phyloP scores from a whole-genome alignment of 805 yeast species.

The Ogataea minuta region DNA sequence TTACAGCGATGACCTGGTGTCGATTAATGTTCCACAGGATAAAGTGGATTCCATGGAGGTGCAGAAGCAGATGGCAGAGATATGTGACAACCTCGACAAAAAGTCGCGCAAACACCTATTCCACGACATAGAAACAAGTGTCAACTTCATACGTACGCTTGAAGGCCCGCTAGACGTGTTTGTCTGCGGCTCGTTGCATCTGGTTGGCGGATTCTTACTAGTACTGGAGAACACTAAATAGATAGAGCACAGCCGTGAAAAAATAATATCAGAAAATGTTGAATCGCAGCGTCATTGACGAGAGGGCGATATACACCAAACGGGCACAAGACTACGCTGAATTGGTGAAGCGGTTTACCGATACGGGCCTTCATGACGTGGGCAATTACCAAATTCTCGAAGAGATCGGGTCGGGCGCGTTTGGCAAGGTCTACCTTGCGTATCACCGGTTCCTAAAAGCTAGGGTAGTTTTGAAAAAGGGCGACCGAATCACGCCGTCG shows the following conservation, averaged over 20 bases:
- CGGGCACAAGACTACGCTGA: slow-evolving; percentile 37
- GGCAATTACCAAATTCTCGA: slow-evolving; percentile 76
- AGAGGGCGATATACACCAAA: slow-evolving; percentile 31
- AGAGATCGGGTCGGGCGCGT: slow-evolving; percentile 88
- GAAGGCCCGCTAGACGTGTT: slow-evolving; percentile 64
- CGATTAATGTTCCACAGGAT: slow-evolving; percentile 78
- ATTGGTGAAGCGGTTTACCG: slow-evolving; percentile 35
- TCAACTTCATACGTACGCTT: slow-evolving; percentile 48
- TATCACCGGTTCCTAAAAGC: slow-evolving; percentile 68
- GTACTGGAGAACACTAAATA: slow-evolving; percentile 56
- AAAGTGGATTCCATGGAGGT: slow-evolving; percentile 77
- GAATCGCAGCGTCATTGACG: slow-evolving; percentile 29
- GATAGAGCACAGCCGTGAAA: slow-evolving; percentile 14
- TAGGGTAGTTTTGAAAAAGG: slow-evolving; percentile 84
- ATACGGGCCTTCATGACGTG: slow-evolving; percentile 54
- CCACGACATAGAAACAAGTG: slow-evolving; percentile 74
- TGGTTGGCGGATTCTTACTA: slow-evolving; percentile 91
- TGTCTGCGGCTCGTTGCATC: slow-evolving; percentile 90
- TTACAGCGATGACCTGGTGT: slow-evolving; percentile 78
- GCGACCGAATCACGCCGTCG: slow-evolving; percentile 42
- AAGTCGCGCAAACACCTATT: slow-evolving; percentile 47
- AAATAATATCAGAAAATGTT: slow-evolving; percentile 17
- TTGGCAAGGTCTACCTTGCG: slow-evolving; percentile 89
- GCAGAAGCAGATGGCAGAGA: slow-evolving; percentile 69
- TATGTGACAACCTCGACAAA: slow-evolving; percentile 61